Conservation (phyloP, 2,329 filamentous ascomycete genomes). For the Aspergillaceae sp. region DNA sequence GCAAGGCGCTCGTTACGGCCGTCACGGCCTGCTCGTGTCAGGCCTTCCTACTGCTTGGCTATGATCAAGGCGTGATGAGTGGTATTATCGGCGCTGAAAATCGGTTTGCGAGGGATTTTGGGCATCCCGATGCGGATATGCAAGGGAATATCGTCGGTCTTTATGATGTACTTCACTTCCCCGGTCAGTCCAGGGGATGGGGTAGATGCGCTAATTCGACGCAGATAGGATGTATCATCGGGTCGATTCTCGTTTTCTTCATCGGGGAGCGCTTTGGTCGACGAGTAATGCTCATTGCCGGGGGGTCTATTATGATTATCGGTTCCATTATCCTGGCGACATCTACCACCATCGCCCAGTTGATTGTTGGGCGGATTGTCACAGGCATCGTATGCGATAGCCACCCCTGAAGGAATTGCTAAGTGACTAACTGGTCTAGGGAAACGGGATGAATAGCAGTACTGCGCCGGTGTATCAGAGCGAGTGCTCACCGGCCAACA, state of each 20-base stretch:
- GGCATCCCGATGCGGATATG: slow-evolving; percentile 30
- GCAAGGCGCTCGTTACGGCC: slow-evolving; percentile 12
- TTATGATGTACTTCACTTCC: slow-evolving; percentile 8
- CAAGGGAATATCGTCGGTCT: slow-evolving; percentile 28
- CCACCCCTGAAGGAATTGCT: too few relatives aligned
- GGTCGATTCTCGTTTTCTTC: slow-evolving; percentile 27
- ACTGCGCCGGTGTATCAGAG: slow-evolving; percentile 23
- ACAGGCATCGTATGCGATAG: slow-evolving; percentile 28
- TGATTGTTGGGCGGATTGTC: slow-evolving; percentile 42
- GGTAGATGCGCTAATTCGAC: too few relatives aligned
- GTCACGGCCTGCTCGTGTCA: slow-evolving; percentile 34
- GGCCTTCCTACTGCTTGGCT: slow-evolving; percentile 35
- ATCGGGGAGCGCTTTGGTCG: slow-evolving; percentile 38
- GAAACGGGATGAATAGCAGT: slow-evolving; percentile 18
- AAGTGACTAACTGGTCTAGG: background rate
- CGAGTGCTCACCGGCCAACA: slow-evolving; percentile 19
- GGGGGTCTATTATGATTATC: slow-evolving; percentile 29
- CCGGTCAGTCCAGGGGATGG: too few relatives aligned
- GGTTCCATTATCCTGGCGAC: slow-evolving; percentile 25
- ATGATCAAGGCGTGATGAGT: slow-evolving; percentile 38
- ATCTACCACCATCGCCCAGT: slow-evolving; percentile 34
- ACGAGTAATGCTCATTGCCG: slow-evolving; percentile 34
- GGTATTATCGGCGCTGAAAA: slow-evolving; percentile 40
- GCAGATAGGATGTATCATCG: slow-evolving; percentile 24
- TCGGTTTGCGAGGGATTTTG: slow-evolving; percentile 32